These are phyloP conservation scores for Scorias spongiosa DNA, from an alignment of 2,329 filamentous ascomycete genomes.

Conservation along the genomic window DNA sequence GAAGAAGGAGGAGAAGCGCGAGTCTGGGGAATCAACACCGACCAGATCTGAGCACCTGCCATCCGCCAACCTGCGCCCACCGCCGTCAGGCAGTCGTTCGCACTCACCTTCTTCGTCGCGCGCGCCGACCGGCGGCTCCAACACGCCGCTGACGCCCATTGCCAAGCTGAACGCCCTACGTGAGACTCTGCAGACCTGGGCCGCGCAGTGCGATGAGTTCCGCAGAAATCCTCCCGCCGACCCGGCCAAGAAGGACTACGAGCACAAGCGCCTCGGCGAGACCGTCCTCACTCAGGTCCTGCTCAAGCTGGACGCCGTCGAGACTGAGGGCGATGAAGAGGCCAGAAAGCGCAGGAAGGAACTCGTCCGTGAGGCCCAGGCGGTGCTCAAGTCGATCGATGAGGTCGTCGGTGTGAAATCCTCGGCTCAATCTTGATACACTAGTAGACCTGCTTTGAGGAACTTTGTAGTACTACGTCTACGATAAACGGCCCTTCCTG, in stretches of 20 bases:
- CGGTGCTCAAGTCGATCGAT: constrained; percentile 50
- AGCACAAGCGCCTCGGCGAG: constrained; percentile 61
- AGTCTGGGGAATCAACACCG: constrained; percentile 20
- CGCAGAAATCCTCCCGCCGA: constrained; percentile 48
- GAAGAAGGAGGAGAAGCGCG: constrained; percentile 27
- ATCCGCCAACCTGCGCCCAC: constrained; percentile 22
- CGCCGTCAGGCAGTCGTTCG: constrained; percentile 20
- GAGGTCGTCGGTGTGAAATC: constrained; percentile 12
- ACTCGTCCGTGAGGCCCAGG: constrained; percentile 57
- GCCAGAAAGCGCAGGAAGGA: constrained; percentile 54
- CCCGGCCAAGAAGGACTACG: constrained; percentile 51
- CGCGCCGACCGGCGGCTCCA: constrained; percentile 12
- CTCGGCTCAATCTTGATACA: background rate
- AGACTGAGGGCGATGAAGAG: constrained; percentile 53
- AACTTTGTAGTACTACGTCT: background rate
- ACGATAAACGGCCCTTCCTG: background rate
- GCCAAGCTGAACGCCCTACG: constrained; percentile 55
- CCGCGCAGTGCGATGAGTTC: constrained; percentile 52
- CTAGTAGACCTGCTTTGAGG: background rate
- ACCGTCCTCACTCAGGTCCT: constrained; percentile 61
- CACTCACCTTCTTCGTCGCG: constrained; percentile 15
- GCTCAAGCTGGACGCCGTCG: constrained; percentile 62
- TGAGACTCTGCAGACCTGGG: constrained; percentile 46
- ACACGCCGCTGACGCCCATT: constrained; percentile 29
- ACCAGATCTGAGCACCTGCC: constrained; percentile 18